Base-by-base conservation (phyloP, 345 rosid species). In the Eucalyptus curtisii region DNA sequence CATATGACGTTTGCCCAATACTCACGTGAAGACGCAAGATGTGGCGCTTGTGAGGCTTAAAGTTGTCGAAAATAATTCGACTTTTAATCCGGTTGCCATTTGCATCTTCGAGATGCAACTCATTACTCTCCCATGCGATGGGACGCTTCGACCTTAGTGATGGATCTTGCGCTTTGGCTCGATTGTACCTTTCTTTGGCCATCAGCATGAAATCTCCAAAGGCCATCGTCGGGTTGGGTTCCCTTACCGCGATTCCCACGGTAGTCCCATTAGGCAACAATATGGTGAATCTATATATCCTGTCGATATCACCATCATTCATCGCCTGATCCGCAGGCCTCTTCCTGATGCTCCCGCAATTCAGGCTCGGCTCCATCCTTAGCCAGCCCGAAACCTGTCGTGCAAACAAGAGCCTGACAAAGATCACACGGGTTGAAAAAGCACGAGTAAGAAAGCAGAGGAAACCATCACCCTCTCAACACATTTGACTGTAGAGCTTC, bases 241-340 rank as follows among this genome's bases (percentile, higher is more conserved):
- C 57, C 17, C 71, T 76, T 33, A 95, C 1, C 14, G 89, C 61
- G 40, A 95, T 85, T 2, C 37, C 89, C 20, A 96, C 92, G 9
- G 92, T 88, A 37, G 93, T 87, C n/a, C 95, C 91, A 84, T 93
- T 93, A 0, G 98, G 98, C 61, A 96, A 87, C n/a, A 95, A 89
- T 4, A 95, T 88, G 88, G 91, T 92, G 86, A 96, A 95, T 85
- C n/a, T 91, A 87, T 93, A 94, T 1, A 45, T 17, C 2, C 10
- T 37, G 10, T 52, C 88, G 3, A 31, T 25, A 22, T 87, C 91
- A 9, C 82, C 92, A 49, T 88, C 88, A 2, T 57, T 90, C 40
- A 59, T 89, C 2, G 53, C 61, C 22, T 82, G 87, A 40, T 85
- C 44, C 87, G 87, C 42, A 17, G 50, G 27, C 89, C 94, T 87